Evolutionary conservation across 2,329 filamentous ascomycete genomes (phyloP).

Genomic region (Grosmannia clavigera): DNA sequence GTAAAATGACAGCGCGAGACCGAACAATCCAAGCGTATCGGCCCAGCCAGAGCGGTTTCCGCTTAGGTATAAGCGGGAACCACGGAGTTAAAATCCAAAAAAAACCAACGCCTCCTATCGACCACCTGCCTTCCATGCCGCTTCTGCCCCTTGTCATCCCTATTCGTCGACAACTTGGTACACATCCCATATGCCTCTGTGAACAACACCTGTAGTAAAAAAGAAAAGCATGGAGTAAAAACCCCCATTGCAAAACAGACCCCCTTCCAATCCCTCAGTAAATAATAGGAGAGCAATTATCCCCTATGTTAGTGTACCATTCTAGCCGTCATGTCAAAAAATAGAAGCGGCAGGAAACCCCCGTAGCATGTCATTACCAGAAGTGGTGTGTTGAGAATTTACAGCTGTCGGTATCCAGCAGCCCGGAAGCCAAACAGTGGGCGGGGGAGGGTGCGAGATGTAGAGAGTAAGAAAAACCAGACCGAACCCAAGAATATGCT

Average conservation of each 20-base stretch:
- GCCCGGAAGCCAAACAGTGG: background rate
- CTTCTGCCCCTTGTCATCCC: background rate
- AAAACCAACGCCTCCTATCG: background rate
- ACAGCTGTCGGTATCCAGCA: background rate
- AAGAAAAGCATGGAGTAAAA: background rate
- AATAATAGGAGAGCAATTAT: background rate
- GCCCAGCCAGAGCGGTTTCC: background rate
- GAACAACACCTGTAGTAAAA: background rate
- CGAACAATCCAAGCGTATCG: background rate
- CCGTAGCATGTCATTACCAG: background rate
- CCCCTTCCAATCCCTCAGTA: background rate
- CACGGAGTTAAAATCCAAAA: background rate
- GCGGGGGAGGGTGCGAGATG: background rate
- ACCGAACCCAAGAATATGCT: conserved; percentile 2
- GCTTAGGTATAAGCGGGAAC: background rate
- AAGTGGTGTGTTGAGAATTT: background rate
- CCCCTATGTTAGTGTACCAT: background rate
- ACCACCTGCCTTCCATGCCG: background rate
- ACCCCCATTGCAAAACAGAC: background rate
- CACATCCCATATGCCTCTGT: background rate
- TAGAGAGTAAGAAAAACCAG: background rate
- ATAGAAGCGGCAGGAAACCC: background rate
- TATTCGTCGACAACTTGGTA: background rate
- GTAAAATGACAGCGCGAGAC: background rate
- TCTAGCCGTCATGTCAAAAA: background rate